Conservation (phyloP, 495 filamentous ascomycete species). For the Neurospora discreta region DNA sequence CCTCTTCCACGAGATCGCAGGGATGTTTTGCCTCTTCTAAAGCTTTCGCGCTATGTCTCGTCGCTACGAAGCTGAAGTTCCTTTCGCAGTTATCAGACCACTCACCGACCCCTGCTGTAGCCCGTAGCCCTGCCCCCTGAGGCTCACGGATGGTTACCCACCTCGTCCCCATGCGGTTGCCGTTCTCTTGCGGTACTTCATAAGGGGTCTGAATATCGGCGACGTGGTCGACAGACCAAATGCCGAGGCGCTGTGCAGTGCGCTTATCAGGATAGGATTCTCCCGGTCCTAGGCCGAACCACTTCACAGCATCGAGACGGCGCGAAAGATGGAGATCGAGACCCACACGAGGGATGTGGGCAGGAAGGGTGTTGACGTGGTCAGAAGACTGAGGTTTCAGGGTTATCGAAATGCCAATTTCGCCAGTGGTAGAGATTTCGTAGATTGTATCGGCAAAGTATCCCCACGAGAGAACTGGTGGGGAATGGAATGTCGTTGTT, state of each 20-base stretch:
- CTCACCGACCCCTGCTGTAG: constrained; percentile 1
- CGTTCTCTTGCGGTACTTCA: constrained; percentile 53
- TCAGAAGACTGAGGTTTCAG: constrained; percentile 15
- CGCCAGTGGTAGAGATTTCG: constrained; percentile 31
- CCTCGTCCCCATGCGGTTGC: constrained; percentile 47
- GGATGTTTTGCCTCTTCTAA: constrained; percentile 48
- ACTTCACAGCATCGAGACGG: constrained; percentile 29
- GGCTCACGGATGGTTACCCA: constrained; percentile 34
- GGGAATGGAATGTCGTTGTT: constrained; percentile 27
- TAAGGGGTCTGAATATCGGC: constrained; percentile 43
- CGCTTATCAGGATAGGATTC: constrained; percentile 55
- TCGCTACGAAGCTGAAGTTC: constrained; percentile 42
- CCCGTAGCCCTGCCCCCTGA: constrained; percentile 2
- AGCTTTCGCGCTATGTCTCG: constrained; percentile 34
- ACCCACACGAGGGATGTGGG: constrained; percentile 46
- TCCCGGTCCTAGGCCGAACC: constrained; percentile 53
- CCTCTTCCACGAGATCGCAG: constrained; percentile 40
- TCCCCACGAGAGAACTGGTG: constrained; percentile 48
- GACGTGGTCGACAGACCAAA: constrained; percentile 31
- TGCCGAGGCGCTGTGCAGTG: constrained; percentile 39
- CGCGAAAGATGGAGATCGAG: constrained; percentile 34
- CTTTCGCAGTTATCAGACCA: constrained; percentile 8
- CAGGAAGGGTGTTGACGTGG: constrained; percentile 21
- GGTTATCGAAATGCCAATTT: constrained; percentile 29
- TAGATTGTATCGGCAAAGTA: constrained; percentile 38